Conservation (phyloP, 2,329 filamentous ascomycete genomes). For the Diplocarpon mali region DNA sequence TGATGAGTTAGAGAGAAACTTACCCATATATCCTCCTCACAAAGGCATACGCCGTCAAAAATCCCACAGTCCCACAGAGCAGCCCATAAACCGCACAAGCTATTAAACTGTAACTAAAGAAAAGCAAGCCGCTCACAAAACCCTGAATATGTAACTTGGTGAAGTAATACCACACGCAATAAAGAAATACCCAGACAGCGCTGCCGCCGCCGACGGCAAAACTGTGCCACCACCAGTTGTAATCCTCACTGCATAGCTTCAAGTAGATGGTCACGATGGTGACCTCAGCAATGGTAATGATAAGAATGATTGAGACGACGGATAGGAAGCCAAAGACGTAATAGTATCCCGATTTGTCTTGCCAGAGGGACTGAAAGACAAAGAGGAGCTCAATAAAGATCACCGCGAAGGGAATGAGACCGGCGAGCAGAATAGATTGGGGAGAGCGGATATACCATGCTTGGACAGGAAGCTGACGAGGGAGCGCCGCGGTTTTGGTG, state of each 20-base stretch:
- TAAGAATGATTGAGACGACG: conserved; percentile 59
- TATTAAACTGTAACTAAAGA: conserved; percentile 77
- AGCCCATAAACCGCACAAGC: conserved; percentile 74
- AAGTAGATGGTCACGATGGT: conserved; percentile 76
- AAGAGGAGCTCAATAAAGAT: conserved; percentile 82
- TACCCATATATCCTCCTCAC: conserved; percentile 73
- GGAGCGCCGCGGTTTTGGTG: conserved; percentile 60
- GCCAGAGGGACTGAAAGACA: conserved; percentile 79
- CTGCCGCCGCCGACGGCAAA: conserved; percentile 70
- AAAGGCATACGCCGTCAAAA: conserved; percentile 75
- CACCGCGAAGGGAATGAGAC: conserved; percentile 73
- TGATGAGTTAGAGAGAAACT: no score
- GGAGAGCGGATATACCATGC: conserved; percentile 62
- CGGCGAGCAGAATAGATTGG: conserved; percentile 58
- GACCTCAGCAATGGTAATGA: conserved; percentile 71
- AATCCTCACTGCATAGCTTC: conserved; percentile 74
- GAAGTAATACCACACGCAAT: conserved; percentile 76
- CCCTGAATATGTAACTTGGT: conserved; percentile 72
- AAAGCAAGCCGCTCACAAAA: conserved; percentile 67
- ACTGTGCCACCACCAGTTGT: conserved; percentile 89
- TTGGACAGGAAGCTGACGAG: conserved; percentile 64
- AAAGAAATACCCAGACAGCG: conserved; percentile 70
- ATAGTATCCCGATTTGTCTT: conserved; percentile 85
- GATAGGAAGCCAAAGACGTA: conserved; percentile 83
- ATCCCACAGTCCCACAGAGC: conserved; percentile 73